Conservation (phyloP, 2,329 filamentous ascomycete genomes). For the Monosporascus ibericus region DNA sequence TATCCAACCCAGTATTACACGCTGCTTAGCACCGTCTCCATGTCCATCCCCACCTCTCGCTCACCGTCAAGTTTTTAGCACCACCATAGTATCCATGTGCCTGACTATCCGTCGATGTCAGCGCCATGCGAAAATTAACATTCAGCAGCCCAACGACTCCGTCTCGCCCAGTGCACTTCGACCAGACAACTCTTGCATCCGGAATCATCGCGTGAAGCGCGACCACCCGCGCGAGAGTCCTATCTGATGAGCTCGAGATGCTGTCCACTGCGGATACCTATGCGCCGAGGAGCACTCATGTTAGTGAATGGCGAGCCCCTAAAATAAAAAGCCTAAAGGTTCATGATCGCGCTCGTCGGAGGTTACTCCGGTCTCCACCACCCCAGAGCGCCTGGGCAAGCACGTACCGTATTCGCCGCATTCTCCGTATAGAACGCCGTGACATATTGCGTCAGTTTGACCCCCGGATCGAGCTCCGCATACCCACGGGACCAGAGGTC, state of each 20-base stretch:
- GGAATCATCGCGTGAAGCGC: constrained; percentile 11
- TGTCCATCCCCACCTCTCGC: constrained; percentile 13
- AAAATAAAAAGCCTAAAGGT: no score
- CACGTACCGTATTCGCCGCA: constrained; percentile 11
- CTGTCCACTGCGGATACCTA: constrained; percentile 6
- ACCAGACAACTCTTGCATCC: constrained; percentile 11
- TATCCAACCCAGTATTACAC: no score
- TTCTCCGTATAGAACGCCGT: constrained; percentile 16
- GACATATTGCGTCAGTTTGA: constrained; percentile 14
- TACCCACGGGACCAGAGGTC: constrained; percentile 14
- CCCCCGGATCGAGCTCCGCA: constrained; percentile 8
- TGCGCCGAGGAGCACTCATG: not conserved
- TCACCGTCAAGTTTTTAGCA: constrained; percentile 10
- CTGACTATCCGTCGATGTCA: constrained; percentile 7
- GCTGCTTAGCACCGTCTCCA: constrained; percentile 11
- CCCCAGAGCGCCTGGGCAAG: not conserved
- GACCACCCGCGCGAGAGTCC: constrained; percentile 5
- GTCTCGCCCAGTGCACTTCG: constrained; percentile 7
- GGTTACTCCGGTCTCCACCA: not conserved
- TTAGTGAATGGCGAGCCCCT: not conserved
- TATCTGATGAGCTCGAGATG: constrained; percentile 6
- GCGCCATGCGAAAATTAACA: constrained; percentile 16
- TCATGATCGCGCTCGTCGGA: not conserved
- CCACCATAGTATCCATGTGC: constrained; percentile 12
- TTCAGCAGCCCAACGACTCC: constrained; percentile 10